Evolutionary conservation across 164 flowering plant species (phyloP).

Genomic region (Dillenia suffruticosa): DNA sequence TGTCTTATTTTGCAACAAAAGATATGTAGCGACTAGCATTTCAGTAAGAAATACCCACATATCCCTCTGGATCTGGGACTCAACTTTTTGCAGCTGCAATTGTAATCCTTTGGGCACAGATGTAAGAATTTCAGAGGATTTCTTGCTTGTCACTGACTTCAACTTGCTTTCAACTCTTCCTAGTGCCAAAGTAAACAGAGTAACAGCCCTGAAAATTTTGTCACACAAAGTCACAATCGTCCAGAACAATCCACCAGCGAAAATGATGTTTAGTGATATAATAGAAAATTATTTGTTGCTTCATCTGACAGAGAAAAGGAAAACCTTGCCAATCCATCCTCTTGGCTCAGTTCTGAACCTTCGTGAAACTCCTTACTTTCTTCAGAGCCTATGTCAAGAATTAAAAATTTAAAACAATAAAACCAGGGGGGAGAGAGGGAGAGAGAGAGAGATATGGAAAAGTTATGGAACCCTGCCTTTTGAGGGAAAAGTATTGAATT

Average conservation of each 20-base stretch:
- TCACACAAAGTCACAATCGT: conserved; percentile 7
- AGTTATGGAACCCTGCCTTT: conserved; percentile 23
- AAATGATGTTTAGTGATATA: background rate
- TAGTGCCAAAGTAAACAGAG: conserved; percentile 51
- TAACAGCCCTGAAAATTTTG: conserved; percentile 45
- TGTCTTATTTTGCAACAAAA: too few relatives aligned
- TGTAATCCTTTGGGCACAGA: conserved; percentile 49
- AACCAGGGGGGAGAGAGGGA: background rate
- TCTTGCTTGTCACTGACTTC: conserved; percentile 44
- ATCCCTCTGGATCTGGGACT: conserved; percentile 63
- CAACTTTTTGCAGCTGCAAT: conserved; percentile 47
- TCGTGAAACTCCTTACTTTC: conserved; percentile 25
- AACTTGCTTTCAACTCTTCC: conserved; percentile 54
- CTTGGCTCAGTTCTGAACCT: conserved; percentile 35
- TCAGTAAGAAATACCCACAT: conserved; percentile 42
- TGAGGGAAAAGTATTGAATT: conserved; percentile 23
- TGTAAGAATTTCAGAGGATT: conserved; percentile 60
- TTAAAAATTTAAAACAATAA: too few relatives aligned
- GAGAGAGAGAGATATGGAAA: conserved; percentile 3
- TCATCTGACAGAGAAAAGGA: conserved; percentile 1
- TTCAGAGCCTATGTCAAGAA: conserved; percentile 27
- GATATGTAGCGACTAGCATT: background rate
- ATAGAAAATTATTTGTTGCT: background rate
- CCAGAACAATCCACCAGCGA: background rate
- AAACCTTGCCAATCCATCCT: conserved; percentile 64